These are phyloP conservation scores for Tetrahymena malaccensis DNA, from an alignment of 73 alveolate genomes.

Conservation along the genomic window DNA sequence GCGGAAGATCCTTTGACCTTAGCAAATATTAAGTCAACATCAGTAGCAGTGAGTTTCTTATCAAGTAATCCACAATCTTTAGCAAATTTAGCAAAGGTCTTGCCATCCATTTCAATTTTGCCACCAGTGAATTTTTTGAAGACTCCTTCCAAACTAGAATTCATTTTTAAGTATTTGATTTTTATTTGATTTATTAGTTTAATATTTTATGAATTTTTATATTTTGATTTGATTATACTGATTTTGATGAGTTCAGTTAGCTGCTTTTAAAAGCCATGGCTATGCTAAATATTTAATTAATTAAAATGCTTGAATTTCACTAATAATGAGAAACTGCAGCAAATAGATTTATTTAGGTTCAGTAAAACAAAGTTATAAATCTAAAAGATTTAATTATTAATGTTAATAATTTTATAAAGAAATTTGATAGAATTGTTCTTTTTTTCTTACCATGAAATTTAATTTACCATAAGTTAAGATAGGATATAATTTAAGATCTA, in stretches of 20 bases:
- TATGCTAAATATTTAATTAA: not conserved
- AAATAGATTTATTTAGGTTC: not conserved
- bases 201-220: not conserved
- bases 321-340: not conserved
- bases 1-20: slow-evolving; percentile 49
- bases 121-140: slow-evolving; percentile 23
- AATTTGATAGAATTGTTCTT: not conserved
- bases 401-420: not conserved
- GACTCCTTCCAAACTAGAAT: slow-evolving; percentile 3
- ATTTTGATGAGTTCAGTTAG: not conserved
- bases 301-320: not conserved
- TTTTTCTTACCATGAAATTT: not conserved
- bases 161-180: not conserved
- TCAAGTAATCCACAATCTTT: slow-evolving; percentile 74
- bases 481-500: not conserved
- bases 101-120: slow-evolving; percentile 76
- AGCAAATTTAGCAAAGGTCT: slow-evolving; percentile 80
- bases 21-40: slow-evolving; percentile 76
- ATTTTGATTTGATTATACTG: not conserved
- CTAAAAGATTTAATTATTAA: not conserved
- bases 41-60: slow-evolving; percentile 80
- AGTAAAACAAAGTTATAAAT: not conserved
- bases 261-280: not conserved
- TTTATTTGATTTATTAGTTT: not conserved
- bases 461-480: not conserved